Evolutionary conservation across 2,329 filamentous ascomycete genomes (phyloP).

Genomic region (Rhynchosporium secalis): DNA sequence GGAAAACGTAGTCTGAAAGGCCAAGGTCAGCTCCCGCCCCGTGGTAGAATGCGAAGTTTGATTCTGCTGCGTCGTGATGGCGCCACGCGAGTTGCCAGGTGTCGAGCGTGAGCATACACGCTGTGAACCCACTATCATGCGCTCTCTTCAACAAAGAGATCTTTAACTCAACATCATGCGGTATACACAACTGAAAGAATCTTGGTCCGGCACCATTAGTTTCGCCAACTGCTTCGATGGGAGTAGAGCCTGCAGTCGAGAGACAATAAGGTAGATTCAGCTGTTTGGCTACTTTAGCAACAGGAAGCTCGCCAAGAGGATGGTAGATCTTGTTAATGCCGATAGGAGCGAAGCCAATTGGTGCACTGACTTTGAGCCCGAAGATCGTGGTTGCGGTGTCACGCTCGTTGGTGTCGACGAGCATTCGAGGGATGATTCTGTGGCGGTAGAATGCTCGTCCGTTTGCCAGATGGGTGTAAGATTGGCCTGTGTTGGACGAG

Average conservation of each 20-base stretch:
- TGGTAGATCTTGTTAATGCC: conserved; percentile 69
- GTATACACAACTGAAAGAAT: conserved; percentile 66
- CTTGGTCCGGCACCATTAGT: conserved; percentile 55
- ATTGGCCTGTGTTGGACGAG: conserved; percentile 57
- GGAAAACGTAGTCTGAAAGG: conserved; percentile 59
- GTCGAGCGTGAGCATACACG: conserved; percentile 60
- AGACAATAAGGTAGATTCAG: conserved; percentile 60
- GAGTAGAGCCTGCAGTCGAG: conserved; percentile 52
- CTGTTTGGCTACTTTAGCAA: conserved; percentile 60
- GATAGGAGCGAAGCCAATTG: conserved; percentile 64
- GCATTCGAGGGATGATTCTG: conserved; percentile 60
- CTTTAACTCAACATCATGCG: conserved; percentile 61
- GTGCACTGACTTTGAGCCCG: conserved; percentile 57
- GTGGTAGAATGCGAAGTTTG: conserved; percentile 64
- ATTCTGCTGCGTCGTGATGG: conserved; percentile 55
- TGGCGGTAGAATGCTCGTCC: conserved; percentile 64
- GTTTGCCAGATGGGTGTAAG: conserved; percentile 55
- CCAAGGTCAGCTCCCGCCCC: conserved; percentile 60
- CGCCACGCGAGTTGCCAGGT: conserved; percentile 65
- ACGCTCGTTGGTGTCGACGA: conserved; percentile 60
- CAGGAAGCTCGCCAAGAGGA: conserved; percentile 55
- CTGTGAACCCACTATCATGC: conserved; percentile 54
- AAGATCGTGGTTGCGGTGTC: conserved; percentile 60
- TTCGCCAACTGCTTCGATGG: conserved; percentile 57
- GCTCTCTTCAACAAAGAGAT: conserved; percentile 57